phyloP scores from a whole-genome alignment of 345 rosid genomes.

The rapeseed (Brassica napus) region DNA sequence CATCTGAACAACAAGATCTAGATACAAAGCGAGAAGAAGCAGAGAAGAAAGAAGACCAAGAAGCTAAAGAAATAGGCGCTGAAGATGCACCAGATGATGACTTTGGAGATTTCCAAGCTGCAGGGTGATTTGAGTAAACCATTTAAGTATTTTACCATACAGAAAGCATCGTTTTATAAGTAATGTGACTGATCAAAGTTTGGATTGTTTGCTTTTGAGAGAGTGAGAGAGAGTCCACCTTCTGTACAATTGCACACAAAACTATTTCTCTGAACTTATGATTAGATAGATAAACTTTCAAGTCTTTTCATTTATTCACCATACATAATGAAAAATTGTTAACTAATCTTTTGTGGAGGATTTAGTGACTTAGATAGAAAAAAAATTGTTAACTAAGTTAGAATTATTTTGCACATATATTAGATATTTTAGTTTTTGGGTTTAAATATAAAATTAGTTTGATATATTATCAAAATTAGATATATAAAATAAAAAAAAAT shows the following conservation, averaged over 20 bases:
- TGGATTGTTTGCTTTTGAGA: slow-evolving; percentile 24
- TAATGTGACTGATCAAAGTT: slow-evolving; percentile 27
- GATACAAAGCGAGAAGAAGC: slow-evolving; percentile 43
- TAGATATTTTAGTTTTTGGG: no score
- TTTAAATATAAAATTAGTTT: no score
- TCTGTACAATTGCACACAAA: slow-evolving; percentile 22
- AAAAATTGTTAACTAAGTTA: no score
- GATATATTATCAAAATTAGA: no score
- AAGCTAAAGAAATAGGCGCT: slow-evolving; percentile 37
- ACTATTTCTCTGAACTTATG: slow-evolving; percentile 21
- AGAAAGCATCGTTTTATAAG: slow-evolving; percentile 30
- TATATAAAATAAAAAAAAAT: no score
- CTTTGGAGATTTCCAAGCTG: slow-evolving; percentile 98
- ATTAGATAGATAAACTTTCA: background rate
- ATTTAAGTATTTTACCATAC: slow-evolving; percentile 19
- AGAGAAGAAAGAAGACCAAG: slow-evolving; percentile 25
- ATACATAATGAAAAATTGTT: background rate
- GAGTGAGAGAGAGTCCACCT: slow-evolving; percentile 13
- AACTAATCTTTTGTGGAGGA: no score
- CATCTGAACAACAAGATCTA: slow-evolving; percentile 30
- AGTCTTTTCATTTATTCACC: background rate
- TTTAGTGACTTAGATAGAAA: no score
- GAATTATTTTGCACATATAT: no score
- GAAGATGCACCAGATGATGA: slow-evolving; percentile 74
- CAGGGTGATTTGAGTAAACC: slow-evolving; percentile 43